Conservation (phyloP, 192 early-diverging fungal genomes). For the Coemansia sp. region DNA sequence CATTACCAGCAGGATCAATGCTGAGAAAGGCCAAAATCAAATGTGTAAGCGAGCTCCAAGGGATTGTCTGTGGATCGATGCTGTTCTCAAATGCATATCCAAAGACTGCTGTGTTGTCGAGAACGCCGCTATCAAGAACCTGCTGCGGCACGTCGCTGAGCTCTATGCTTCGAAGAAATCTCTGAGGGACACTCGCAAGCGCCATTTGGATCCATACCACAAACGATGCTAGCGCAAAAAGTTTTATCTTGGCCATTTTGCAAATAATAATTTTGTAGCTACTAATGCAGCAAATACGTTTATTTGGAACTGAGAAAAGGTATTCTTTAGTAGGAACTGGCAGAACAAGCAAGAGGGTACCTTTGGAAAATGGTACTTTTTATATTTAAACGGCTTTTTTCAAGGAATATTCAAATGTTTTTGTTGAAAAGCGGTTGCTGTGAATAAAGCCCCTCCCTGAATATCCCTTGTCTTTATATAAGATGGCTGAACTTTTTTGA, state of each 20-base stretch:
- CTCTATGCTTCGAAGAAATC: background rate
- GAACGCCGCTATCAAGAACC: conserved; percentile 34
- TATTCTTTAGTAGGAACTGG: background rate
- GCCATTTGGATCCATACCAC: background rate
- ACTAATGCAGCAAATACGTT: background rate
- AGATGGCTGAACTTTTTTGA: background rate
- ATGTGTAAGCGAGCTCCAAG: conserved; percentile 60
- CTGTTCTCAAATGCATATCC: conserved; percentile 42
- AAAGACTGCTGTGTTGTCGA: conserved; percentile 33
- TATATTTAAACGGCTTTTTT: background rate
- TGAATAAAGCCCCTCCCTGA: background rate
- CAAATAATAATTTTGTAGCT: background rate
- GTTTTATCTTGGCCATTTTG: background rate
- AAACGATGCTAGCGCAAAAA: background rate
- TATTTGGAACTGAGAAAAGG: background rate
- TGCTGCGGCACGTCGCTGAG: conserved; percentile 19
- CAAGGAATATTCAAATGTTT: background rate
- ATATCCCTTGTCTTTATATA: background rate
- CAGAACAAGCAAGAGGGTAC: background rate
- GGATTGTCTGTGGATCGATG: conserved; percentile 30
- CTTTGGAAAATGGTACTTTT: background rate
- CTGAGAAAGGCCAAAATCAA: conserved; percentile 61
- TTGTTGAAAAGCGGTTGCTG: background rate
- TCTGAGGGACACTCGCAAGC: background rate
- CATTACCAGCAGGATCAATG: conserved; percentile 19